Evolutionary conservation across 768 basidiomycete genomes (phyloP).

Genomic region (Lactarius sp.): DNA sequence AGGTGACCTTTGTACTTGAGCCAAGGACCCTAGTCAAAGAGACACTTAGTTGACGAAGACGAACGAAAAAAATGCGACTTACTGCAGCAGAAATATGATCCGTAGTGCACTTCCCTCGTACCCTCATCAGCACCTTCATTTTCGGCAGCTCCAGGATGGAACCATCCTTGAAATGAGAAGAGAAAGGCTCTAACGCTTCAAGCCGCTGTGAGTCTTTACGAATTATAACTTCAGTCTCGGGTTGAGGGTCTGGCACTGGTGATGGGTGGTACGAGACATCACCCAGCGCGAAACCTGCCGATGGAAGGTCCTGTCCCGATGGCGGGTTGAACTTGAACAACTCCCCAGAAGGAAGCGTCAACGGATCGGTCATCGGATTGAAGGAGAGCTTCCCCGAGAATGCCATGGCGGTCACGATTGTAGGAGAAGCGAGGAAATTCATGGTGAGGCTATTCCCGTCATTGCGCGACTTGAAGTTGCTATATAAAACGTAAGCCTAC

Average conservation of each 20-base stretch:
- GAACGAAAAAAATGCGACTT: conserved; percentile 26
- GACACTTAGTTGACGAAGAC: background rate
- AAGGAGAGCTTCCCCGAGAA: conserved; percentile 93
- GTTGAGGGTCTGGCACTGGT: conserved; percentile 66
- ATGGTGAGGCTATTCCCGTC: conserved; percentile 92
- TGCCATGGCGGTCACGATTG: conserved; percentile 95
- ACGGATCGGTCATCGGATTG: conserved; percentile 82
- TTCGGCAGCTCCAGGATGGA: conserved; percentile 65
- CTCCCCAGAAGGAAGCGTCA: conserved; percentile 62
- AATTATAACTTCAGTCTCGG: conserved; percentile 75
- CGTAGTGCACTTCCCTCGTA: conserved; percentile 98
- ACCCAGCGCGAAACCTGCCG: conserved; percentile 74
- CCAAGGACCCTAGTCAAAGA: conserved; percentile 75
- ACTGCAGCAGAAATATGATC: conserved; percentile 98
- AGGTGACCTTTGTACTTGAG: conserved; percentile 98
- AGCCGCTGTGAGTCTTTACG: conserved; percentile 74
- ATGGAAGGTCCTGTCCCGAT: conserved; percentile 77
- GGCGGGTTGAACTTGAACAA: conserved; percentile 84
- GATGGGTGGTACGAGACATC: conserved; percentile 70
- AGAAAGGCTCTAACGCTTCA: conserved; percentile 83
- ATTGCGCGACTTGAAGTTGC: conserved; percentile 90
- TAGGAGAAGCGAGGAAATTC: conserved; percentile 98
- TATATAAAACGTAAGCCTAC: conserved; percentile 25
- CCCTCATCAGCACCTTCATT: conserved; percentile 82
- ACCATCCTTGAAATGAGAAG: conserved; percentile 63